Evolutionary conservation across 106 monocot species (phyloP).

Genomic region (Chionographis japonica): DNA sequence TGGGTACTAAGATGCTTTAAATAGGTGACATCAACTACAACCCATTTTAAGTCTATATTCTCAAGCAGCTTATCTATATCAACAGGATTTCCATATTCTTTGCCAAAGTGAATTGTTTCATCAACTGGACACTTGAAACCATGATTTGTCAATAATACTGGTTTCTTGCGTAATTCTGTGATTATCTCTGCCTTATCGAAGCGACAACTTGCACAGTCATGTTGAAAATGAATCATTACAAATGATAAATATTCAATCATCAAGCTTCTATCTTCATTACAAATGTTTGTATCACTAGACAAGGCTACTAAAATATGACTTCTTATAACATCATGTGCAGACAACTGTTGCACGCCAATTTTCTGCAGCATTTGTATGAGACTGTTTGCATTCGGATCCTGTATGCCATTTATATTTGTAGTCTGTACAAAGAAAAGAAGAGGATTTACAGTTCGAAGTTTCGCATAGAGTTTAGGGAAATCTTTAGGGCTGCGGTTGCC

Average conservation of each 20-base stretch:
- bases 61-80: conserved; percentile 45
- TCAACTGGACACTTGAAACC: conserved; percentile 56
- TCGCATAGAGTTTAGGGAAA: conserved; percentile 65
- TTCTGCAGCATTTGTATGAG: conserved; percentile 53
- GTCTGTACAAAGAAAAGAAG: conserved; percentile 36
- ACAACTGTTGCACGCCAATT: conserved; percentile 72
- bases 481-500: conserved; percentile 29
- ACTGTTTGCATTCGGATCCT: conserved; percentile 36
- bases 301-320: conserved; percentile 61
- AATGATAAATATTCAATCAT: conserved; percentile 82
- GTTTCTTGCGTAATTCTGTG: conserved; percentile 31
- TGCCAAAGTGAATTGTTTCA: conserved; percentile 82
- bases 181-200: conserved; percentile 66
- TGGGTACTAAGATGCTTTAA: conserved; percentile 53
- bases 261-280: conserved; percentile 25
- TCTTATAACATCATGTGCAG: conserved; percentile 80
- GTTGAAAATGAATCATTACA: conserved; percentile 85
- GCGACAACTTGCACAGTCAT: conserved; percentile 52
- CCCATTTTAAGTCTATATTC: conserved; percentile 41
- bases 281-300: conserved; percentile 12
- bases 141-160: conserved; percentile 64
- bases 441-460: conserved; percentile 60
- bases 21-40: conserved; percentile 74
- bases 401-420: conserved; percentile 16
- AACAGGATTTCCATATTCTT: conserved; percentile 68